phyloP scores from a whole-genome alignment of 2,329 filamentous ascomycete species.

The Sordariomycetes sp. region DNA sequence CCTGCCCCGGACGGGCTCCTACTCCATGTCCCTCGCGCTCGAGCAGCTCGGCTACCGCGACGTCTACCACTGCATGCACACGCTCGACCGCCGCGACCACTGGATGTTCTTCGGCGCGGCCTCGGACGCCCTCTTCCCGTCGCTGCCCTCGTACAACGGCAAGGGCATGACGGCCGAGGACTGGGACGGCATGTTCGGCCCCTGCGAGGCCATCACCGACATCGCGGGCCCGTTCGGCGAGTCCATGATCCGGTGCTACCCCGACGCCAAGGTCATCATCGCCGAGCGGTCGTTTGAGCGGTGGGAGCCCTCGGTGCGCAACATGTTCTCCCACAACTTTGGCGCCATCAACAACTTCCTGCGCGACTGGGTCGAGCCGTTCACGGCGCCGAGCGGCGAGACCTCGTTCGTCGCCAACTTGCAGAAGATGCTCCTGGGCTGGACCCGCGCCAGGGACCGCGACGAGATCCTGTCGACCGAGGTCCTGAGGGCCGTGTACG shows the following conservation, averaged over 20 bases:
- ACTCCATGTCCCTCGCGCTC: constrained; percentile 21
- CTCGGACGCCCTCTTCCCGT: constrained; percentile 17
- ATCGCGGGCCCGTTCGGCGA: constrained; percentile 15
- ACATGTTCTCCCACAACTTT: constrained; percentile 11
- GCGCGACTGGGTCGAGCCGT: constrained; percentile 8
- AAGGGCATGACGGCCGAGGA: not conserved
- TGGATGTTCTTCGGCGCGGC: constrained; percentile 16
- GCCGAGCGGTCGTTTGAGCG: constrained; percentile 18
- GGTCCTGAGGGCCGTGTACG: constrained; percentile 14
- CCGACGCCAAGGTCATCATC: constrained; percentile 21
- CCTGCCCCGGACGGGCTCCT: constrained; percentile 19
- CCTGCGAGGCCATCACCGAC: constrained; percentile 19
- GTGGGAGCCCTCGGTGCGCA: constrained; percentile 20
- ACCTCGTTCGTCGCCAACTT: constrained; percentile 16
- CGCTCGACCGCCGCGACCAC: constrained; percentile 12
- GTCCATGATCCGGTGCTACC: constrained; percentile 18
- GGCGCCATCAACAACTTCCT: constrained; percentile 11
- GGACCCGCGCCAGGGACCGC: constrained; percentile 12
- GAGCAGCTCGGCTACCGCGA: constrained; percentile 19
- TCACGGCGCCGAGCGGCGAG: constrained; percentile 10
- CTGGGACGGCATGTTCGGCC: not conserved
- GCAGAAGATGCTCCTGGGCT: constrained; percentile 17
- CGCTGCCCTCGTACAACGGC: constrained; percentile 15
- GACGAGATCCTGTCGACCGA: constrained; percentile 10
- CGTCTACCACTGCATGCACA: constrained; percentile 18